Evolutionary conservation across 2,329 filamentous ascomycete genomes (phyloP), one percentile per base, ranked within the genome.

Genomic region (Calonectria crousiana): DNA sequence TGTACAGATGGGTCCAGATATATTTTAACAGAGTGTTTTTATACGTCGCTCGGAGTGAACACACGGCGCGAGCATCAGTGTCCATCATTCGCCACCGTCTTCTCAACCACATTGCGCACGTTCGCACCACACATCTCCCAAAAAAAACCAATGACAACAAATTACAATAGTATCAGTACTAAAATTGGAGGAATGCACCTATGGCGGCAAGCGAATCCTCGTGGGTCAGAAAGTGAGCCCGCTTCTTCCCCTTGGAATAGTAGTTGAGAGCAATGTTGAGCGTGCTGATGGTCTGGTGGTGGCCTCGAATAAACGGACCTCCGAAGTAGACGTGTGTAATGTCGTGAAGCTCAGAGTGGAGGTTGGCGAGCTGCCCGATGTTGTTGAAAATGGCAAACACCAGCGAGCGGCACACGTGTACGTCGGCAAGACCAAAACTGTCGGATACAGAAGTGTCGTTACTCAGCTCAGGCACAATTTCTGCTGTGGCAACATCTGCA

Each of bases 311-410:
- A 83, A 98, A 99, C 9, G 94, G 97, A 30, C 97, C 97, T 26
- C 97, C 97, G 84, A 99, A 99, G 87, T 99, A 99, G 74, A 99
- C 98, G 82, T 96, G 93, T 76, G 95, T 94, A 34, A 98, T 89
- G 58, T 93, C 91, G 86, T 99, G 96, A 82, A 98, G 97, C 84
- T 98, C 96, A 6, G 95, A 97, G 83, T 98, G 97, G n/a, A 99
- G 89, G 84, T 97, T 98, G 56, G 97, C 95, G 80, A 99, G 98
- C 87, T 99, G 97, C 20, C 97, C 97, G 77, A 98, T 98, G 85
- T 98, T 98, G 88, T 98, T 98, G 84, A 94, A 96, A 78, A 98
- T 95, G 34, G 97, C 97, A 85, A 98, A 99, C 0, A 99, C 91
- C n/a, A 99, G 89, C 56, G 95, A 98, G 38, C 96, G 90, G 28